A percentile compares a stretch with the other conserved stretches of the same genome.
These are phyloP conservation scores for Petunia hybrid DNA, from an alignment of 305 asterid genomes.

Conservation along the genomic window DNA sequence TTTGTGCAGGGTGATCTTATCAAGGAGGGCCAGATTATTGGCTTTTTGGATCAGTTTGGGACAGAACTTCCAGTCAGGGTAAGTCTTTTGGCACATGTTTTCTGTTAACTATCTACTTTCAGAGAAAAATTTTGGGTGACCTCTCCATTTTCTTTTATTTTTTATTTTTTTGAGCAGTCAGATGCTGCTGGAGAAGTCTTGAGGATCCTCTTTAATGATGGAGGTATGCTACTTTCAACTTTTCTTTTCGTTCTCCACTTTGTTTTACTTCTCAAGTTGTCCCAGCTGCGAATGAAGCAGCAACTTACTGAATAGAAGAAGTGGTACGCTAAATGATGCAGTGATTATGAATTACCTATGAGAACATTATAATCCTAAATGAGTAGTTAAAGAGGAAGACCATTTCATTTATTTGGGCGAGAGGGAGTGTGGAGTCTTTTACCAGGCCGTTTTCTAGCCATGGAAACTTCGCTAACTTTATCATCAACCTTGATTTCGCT, in stretches of 20 bases:
- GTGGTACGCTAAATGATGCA: neutral
- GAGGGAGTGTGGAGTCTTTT: too few species aligned
- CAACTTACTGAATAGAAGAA: neutral
- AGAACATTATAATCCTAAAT: neutral
- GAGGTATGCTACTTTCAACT: constrained; percentile 54
- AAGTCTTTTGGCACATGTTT: constrained; percentile 41
- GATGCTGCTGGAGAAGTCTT: constrained; percentile 79
- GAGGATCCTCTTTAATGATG: constrained; percentile 70
- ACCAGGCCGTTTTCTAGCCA: too few species aligned
- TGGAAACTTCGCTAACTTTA: too few species aligned
- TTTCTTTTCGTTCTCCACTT: constrained; percentile 20
- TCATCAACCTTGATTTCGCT: too few species aligned
- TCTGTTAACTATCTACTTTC: constrained; percentile 30
- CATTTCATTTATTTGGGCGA: too few species aligned
- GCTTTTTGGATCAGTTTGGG: constrained; percentile 73
- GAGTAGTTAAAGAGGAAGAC: neutral
- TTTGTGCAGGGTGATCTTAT: constrained; percentile 68
- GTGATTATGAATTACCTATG: neutral
- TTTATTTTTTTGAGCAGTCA: constrained; percentile 54
- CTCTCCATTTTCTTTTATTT: constrained; percentile 22
- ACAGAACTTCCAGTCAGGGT: constrained; percentile 71
- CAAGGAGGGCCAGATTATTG: constrained; percentile 82
- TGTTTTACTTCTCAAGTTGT: constrained; percentile 12
- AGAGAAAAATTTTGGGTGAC: constrained; percentile 32
- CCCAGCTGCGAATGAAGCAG: neutral